Percentiles rank a stretch among this genome's conserved stretches.
Evolutionary conservation across 2,329 filamentous ascomycete species (phyloP).

Genomic region (Fusarium concolor): DNA sequence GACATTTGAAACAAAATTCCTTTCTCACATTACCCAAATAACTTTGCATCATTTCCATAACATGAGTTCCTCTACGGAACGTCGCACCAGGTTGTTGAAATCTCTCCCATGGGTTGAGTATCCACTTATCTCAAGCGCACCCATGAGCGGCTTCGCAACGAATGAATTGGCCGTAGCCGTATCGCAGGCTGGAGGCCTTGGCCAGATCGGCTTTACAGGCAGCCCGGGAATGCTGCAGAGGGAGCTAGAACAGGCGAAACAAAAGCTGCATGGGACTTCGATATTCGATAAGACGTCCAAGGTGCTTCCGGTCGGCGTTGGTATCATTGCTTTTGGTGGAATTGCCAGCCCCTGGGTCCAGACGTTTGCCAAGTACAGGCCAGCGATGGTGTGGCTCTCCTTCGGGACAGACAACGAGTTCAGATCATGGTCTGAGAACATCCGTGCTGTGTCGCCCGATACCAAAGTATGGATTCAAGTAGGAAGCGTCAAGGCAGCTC

Average conservation of each 20-base stretch:
- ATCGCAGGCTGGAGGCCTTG: background rate
- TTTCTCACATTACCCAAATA: too few relatives aligned
- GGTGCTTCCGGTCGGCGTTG: background rate
- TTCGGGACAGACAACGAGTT: background rate
- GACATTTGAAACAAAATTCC: too few relatives aligned
- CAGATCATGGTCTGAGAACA: background rate
- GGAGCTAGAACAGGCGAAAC: background rate
- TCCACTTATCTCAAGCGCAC: background rate
- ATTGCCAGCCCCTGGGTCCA: background rate
- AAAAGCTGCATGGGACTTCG: background rate
- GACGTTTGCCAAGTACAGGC: background rate
- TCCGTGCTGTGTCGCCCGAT: background rate
- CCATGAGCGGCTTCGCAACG: background rate
- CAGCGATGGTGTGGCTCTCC: background rate
- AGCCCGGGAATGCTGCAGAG: background rate
- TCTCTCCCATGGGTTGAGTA: background rate
- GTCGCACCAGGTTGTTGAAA: background rate
- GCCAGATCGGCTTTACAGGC: background rate
- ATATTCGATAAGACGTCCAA: background rate
- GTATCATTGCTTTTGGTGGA: background rate
- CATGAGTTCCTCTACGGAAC: background rate
- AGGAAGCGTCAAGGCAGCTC: background rate
- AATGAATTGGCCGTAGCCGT: background rate
- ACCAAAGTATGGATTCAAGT: background rate
- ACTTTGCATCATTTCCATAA: background rate